Base-by-base conservation (phyloP, 352 stramenopile genomes). In the Phytopythium vexans region DNA sequence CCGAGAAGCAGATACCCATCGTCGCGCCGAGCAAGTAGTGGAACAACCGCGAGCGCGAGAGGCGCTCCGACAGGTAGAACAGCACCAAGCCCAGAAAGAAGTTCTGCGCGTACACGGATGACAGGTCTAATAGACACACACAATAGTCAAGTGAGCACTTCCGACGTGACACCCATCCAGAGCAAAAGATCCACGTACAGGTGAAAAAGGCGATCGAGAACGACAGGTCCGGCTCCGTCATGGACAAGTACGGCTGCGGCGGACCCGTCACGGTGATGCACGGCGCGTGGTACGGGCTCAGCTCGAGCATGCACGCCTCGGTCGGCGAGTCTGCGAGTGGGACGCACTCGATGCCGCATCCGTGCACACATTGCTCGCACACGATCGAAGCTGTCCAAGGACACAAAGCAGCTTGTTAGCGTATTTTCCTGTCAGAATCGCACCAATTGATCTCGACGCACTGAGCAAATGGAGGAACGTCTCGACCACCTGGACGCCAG, bases 261-360 rank as follows among this genome's bases (percentile, higher is more conserved):
- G 79, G 81, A 1, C 73, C 64, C 11, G 52, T 61, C 4, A 92
- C 70, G n/a, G 77, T 88, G 53, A 94, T 73, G 43, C 81, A 94
- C 15, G 83, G 83, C n/a, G 77, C 74, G 40, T 92, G 70, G 52
- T 89, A 91, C 51, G 83, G 83, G 53, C 83, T 94, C 10, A 92
- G 60, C 38, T 76, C 56, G 36, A 90, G 55, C 52, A 88, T 74
- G 56, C 78, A 89, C 10, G 48, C 36, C 32, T 61, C 56, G 40
- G 53, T 48, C 42, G 42, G 66, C 38, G 6, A 27, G 21, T 54
- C 67, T 6, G 62, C 56, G 1, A 72, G 1, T 16, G 70, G 37
- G n/a, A 59, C 66, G 55, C 82, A 92, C 41, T 80, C 64, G 1
- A 86, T 66, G 16, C 56, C 43, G 44, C 83, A 94, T 12, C 80